Evolutionary conservation across 176 grass and related monocot genomes (phyloP).

Genomic region (Bonia amplexicaulis): DNA sequence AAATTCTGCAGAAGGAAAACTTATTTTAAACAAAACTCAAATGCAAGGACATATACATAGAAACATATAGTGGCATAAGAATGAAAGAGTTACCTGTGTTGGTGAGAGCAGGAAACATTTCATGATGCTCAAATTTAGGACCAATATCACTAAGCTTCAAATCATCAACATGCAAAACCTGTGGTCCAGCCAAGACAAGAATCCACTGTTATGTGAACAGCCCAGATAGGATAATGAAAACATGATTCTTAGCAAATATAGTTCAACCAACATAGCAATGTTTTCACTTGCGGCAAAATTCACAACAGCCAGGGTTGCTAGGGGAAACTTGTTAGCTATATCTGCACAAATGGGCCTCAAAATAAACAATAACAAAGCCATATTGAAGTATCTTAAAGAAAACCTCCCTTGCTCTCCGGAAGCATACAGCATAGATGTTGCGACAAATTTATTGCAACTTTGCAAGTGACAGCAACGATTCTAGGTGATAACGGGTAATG

Average conservation of each 20-base stretch:
- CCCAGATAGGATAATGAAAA: not conserved
- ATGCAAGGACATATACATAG: slow-evolving; percentile 18
- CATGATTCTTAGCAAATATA: not conserved
- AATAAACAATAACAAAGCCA: not conserved
- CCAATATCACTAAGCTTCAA: slow-evolving; percentile 83
- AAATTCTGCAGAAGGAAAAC: slow-evolving; percentile 62
- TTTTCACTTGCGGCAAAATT: slow-evolving; percentile 11
- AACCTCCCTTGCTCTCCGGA: not conserved
- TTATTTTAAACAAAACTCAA: slow-evolving; percentile 18
- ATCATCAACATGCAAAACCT: slow-evolving; percentile 68
- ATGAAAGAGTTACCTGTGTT: slow-evolving; percentile 67
- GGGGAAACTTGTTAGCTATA: not conserved
- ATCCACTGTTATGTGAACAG: not conserved
- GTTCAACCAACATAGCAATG: slow-evolving; percentile 16
- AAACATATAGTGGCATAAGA: slow-evolving; percentile 5
- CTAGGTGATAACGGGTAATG: not conserved
- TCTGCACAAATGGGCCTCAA: not conserved
- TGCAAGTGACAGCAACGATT: slow-evolving; percentile 3
- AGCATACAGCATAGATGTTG: not conserved
- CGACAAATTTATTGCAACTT: not conserved
- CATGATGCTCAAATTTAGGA: slow-evolving; percentile 95
- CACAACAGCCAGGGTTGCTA: not conserved
- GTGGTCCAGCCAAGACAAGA: slow-evolving; percentile 29
- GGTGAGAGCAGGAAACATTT: slow-evolving; percentile 91
- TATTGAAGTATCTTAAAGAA: not conserved